Percentiles rank a stretch among this genome's conserved stretches.
Evolutionary conservation across 306 rosid species (phyloP).

Genomic region (Quercus variabilis): DNA sequence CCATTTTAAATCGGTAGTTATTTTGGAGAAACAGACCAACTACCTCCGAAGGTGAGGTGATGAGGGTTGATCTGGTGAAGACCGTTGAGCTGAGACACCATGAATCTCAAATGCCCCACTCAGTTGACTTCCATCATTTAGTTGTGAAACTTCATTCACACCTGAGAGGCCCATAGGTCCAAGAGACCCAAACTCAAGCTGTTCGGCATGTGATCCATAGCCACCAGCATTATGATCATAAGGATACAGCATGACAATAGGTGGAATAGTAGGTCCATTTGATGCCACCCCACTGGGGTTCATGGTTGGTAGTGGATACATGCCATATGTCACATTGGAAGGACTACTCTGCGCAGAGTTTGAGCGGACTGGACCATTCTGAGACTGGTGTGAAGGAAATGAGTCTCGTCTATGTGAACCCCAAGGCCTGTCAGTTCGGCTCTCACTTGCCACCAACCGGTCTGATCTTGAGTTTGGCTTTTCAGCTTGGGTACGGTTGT

Average conservation of each 20-base stretch:
- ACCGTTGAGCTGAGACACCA: conserved; percentile 57
- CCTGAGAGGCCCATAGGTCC: conserved; percentile 77
- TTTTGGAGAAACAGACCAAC: conserved; percentile 20
- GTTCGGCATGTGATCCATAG: conserved; percentile 58
- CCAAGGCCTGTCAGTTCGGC: conserved; percentile 77
- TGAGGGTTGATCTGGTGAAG: conserved; percentile 87
- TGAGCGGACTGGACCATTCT: conserved; percentile 75
- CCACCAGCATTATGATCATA: conserved; percentile 65
- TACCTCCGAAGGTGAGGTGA: conserved; percentile 81
- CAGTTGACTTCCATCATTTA: conserved; percentile 54
- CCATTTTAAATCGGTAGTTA: background rate
- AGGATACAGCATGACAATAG: conserved; percentile 86
- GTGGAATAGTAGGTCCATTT: conserved; percentile 70
- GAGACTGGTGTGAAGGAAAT: conserved; percentile 48
- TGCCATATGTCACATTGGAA: conserved; percentile 64
- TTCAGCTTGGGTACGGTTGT: conserved; percentile 65
- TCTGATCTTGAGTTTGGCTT: conserved; percentile 60
- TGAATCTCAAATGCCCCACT: conserved; percentile 69
- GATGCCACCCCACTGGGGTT: conserved; percentile 66
- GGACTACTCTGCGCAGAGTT: conserved; percentile 53
- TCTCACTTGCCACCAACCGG: conserved; percentile 61
- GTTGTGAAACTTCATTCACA: conserved; percentile 55
- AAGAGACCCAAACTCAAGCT: conserved; percentile 85
- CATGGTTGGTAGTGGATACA: conserved; percentile 70
- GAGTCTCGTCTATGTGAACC: conserved; percentile 72